Percentiles rank a stretch among this genome's conserved stretches.
These are phyloP conservation scores for Echites panduratus DNA, from an alignment of 257 asterid genomes.

Conservation along the genomic window DNA sequence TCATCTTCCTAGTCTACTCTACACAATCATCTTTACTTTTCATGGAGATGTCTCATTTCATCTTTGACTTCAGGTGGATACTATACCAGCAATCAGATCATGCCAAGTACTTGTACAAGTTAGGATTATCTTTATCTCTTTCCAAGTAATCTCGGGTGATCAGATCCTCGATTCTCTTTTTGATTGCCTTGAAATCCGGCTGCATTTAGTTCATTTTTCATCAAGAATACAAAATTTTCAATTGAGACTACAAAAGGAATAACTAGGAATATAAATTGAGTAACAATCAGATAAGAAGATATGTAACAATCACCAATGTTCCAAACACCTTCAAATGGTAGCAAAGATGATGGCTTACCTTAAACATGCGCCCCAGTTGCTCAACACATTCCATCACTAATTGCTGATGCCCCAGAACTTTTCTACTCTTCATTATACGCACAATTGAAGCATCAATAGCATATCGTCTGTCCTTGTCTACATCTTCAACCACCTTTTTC, in stretches of 20 bases:
- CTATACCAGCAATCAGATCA: constrained; percentile 10
- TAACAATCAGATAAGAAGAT: background rate
- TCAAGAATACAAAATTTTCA: background rate
- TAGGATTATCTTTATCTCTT: constrained; percentile 42
- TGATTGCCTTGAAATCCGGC: constrained; percentile 51
- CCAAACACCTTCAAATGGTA: background rate
- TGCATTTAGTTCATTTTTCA: constrained; percentile 12
- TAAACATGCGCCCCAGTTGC: constrained; percentile 45
- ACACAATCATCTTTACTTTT: background rate
- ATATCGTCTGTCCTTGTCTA: constrained; percentile 42
- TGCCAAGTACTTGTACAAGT: constrained; percentile 40
- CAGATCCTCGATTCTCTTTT: constrained; percentile 53
- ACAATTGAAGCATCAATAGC: constrained; percentile 51
- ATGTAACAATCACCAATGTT: too few species aligned
- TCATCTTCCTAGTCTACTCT: constrained; percentile 1
- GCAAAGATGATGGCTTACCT: background rate
- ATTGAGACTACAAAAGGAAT: background rate
- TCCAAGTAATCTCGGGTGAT: constrained; percentile 44
- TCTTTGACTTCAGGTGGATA: background rate
- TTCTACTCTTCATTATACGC: constrained; percentile 61
- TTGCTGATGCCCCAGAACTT: constrained; percentile 42
- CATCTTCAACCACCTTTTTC: constrained; percentile 51
- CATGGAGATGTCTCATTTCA: background rate
- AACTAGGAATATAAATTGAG: background rate
- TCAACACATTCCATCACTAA: constrained; percentile 49